Conservation (phyloP, 2,329 filamentous ascomycete genomes). For the Tolypocladium tropicale region DNA sequence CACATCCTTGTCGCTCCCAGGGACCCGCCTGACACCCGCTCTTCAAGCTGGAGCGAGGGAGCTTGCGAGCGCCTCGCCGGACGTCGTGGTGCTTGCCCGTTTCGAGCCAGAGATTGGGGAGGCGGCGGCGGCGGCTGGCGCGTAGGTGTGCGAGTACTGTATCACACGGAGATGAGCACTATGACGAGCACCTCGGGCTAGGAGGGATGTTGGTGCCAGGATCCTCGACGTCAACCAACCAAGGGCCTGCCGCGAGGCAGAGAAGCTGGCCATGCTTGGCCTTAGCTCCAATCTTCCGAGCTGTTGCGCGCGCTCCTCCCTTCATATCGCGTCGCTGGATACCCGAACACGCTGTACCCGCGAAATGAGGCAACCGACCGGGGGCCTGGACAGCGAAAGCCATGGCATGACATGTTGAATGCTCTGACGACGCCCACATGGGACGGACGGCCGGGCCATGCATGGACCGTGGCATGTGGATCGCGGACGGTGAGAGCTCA, state of each 20-base stretch:
- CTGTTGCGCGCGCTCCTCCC: not conserved
- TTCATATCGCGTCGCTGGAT: not conserved
- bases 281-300: not conserved
- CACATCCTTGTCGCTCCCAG: not conserved
- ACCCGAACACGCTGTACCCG: not conserved
- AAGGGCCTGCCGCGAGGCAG: not conserved
- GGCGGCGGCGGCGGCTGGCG: not conserved
- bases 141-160: too few species aligned
- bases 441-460: not conserved
- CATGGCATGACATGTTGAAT: not conserved
- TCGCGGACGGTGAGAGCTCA: not conserved
- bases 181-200: slow-evolving; percentile 2
- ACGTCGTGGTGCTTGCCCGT: not conserved
- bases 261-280: slow-evolving; percentile 1
- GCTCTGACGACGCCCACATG: not conserved
- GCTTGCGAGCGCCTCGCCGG: not conserved
- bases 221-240: not conserved
- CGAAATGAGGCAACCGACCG: slow-evolving; percentile 1
- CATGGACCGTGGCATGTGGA: not conserved
- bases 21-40: not conserved
- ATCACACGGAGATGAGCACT: slow-evolving; percentile 3
- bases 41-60: not conserved
- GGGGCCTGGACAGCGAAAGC: not conserved
- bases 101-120: not conserved
- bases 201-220: not conserved